Conservation (phyloP, 768 basidiomycete species). For the Neoboletus magnificus region DNA sequence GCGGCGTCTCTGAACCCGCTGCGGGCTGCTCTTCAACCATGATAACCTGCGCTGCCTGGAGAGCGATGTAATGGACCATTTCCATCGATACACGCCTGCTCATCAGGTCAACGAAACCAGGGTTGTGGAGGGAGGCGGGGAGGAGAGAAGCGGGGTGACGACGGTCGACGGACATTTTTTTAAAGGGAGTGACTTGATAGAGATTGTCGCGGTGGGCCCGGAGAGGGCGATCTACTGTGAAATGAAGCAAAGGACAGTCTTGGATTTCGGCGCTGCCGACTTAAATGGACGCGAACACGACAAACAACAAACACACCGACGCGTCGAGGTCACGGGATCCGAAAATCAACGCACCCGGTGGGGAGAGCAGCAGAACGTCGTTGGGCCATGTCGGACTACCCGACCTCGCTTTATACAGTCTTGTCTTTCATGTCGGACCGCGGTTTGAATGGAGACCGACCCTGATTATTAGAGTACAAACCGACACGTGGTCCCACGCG, state of each 20-base stretch:
- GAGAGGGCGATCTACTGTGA: background rate
- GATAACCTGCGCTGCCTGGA: constrained; percentile 74
- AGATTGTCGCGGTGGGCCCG: constrained; percentile 21
- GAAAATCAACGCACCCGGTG: constrained; percentile 13
- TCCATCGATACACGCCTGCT: constrained; percentile 72
- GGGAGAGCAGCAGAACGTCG: too few species aligned
- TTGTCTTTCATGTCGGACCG: background rate
- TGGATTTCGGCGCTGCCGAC: background rate
- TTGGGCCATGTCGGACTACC: too few species aligned
- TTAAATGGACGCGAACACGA: constrained; percentile 8
- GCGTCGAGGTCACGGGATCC: constrained; percentile 30
- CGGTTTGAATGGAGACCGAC: background rate
- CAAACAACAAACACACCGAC: constrained; percentile 19
- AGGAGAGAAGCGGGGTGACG: constrained; percentile 81
- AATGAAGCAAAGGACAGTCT: constrained; percentile 15
- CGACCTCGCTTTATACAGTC: background rate
- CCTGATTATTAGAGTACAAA: background rate
- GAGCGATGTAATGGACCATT: constrained; percentile 85
- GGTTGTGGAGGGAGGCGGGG: constrained; percentile 72
- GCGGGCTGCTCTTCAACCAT: constrained; percentile 51
- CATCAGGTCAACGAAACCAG: constrained; percentile 76
- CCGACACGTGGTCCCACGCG: background rate
- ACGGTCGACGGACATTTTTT: constrained; percentile 36
- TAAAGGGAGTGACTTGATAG: constrained; percentile 34
- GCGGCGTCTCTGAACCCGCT: constrained; percentile 25